A percentile compares a stretch with the other conserved stretches of the same genome.
phyloP scores from a whole-genome alignment of 192 early-diverging fungal genomes.

The Coemansia sp. region DNA sequence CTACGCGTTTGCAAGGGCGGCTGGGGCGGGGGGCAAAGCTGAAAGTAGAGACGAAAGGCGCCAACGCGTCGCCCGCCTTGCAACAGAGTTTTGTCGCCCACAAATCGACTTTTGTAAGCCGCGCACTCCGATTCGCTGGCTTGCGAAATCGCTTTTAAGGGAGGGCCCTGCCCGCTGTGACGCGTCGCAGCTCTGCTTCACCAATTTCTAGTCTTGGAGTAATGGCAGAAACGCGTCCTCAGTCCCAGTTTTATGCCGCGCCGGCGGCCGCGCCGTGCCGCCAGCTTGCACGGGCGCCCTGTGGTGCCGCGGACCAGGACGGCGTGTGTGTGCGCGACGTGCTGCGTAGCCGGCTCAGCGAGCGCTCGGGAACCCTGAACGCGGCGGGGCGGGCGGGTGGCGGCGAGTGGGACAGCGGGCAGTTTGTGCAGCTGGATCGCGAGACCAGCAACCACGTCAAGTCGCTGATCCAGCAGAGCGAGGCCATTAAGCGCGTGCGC shows the following conservation, averaged over 20 bases:
- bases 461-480: slow-evolving; percentile 55
- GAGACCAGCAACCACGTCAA: slow-evolving; percentile 50
- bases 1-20: neutral
- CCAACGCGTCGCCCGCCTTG: too few relatives aligned
- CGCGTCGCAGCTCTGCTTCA: too few relatives aligned
- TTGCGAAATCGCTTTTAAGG: neutral
- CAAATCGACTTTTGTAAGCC: too few relatives aligned
- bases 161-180: neutral
- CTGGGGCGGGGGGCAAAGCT: neutral
- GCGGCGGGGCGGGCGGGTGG: slow-evolving; percentile 37
- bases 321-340: slow-evolving; percentile 42
- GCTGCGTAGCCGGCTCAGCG: slow-evolving; percentile 33
- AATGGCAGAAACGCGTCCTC: slow-evolving; percentile 27
- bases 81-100: too few relatives aligned
- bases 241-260: slow-evolving; percentile 45
- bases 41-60: neutral
- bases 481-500: slow-evolving; percentile 65
- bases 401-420: slow-evolving; percentile 41
- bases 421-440: slow-evolving; percentile 50
- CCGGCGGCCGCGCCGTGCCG: slow-evolving; percentile 3
- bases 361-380: slow-evolving; percentile 12
- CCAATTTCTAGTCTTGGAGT: too few relatives aligned
- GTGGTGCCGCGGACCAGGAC: neutral
- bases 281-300: neutral
- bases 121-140: too few relatives aligned